phyloP scores from a whole-genome alignment of 805 yeast species.

The Nakazawaea populi region DNA sequence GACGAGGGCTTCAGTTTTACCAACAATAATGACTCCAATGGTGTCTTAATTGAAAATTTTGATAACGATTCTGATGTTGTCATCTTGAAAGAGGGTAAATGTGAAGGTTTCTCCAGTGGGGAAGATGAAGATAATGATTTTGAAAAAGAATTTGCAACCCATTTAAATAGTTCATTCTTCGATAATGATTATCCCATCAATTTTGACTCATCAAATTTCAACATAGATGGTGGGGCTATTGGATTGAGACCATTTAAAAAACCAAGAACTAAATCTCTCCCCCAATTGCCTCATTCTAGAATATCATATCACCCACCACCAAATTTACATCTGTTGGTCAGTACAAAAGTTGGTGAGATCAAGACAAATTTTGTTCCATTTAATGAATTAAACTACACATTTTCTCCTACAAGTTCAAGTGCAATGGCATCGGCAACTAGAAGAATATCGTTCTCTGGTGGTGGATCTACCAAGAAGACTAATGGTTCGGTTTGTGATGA shows the following conservation, averaged over 20 bases:
- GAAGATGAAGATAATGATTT: background rate
- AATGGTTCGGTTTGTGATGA: conserved; percentile 39
- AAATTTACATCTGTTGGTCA: conserved; percentile 26
- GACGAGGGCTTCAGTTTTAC: conserved; percentile 23
- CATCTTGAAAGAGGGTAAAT: conserved; percentile 9
- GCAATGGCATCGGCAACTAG: conserved; percentile 9
- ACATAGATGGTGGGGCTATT: background rate
- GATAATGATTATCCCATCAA: background rate
- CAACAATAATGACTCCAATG: conserved; percentile 6
- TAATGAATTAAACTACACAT: conserved; percentile 20
- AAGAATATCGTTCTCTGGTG: conserved; percentile 20
- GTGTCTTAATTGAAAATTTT: conserved; percentile 3
- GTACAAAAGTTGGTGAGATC: conserved; percentile 35
- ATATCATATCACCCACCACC: conserved; percentile 30
- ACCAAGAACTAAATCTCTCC: conserved; percentile 46
- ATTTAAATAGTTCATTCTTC: background rate
- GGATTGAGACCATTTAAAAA: conserved; percentile 25
- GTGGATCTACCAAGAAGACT: conserved; percentile 13
- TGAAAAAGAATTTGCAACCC: background rate
- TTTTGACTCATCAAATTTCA: background rate
- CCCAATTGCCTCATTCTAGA: conserved; percentile 46
- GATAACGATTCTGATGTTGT: conserved; percentile 11
- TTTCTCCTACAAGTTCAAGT: conserved; percentile 7
- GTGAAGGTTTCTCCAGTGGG: conserved; percentile 3
- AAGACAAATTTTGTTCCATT: conserved; percentile 28